Conservation (phyloP, 1,284 basidiomycete species). For the Lentinula novae-zelandiae region DNA sequence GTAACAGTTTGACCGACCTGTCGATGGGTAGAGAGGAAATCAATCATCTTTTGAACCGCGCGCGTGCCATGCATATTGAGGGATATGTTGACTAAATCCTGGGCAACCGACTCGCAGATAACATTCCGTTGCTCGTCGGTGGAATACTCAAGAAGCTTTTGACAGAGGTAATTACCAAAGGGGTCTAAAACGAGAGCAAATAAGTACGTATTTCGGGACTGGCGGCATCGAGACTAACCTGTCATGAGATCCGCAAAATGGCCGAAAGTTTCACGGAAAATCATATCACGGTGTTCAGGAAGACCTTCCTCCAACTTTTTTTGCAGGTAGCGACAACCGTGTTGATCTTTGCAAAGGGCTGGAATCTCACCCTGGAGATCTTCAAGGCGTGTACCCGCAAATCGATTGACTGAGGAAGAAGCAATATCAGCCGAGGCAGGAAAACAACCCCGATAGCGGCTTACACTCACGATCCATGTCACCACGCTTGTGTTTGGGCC, state of each 20-base stretch:
- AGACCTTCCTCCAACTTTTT: constrained; percentile 98
- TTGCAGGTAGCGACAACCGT: constrained; percentile 97
- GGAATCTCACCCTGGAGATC: constrained; percentile 95
- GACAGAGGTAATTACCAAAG: constrained; percentile 99
- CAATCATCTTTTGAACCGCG: constrained; percentile 99
- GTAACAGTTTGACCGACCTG: constrained; percentile 59
- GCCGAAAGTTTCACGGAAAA: constrained; percentile 97
- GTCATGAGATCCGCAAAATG: constrained; percentile 99
- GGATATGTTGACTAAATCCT: constrained; percentile 96
- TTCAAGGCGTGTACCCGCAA: constrained; percentile 91
- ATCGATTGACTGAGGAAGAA: constrained; percentile 75
- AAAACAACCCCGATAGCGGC: constrained; percentile 21
- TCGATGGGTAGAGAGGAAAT: constrained; percentile 94
- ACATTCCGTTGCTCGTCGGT: constrained; percentile 97
- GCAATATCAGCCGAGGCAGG: neutral
- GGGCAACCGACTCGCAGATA: constrained; percentile 96
- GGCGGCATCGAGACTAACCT: constrained; percentile 40
- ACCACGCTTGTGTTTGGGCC: constrained; percentile 89
- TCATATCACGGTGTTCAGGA: constrained; percentile 96
- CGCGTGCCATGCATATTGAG: constrained; percentile 99
- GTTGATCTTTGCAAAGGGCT: constrained; percentile 95
- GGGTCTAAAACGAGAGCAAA: constrained; percentile 61
- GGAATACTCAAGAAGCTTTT: constrained; percentile 96
- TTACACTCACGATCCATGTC: constrained; percentile 87
- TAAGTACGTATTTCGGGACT: constrained; percentile 2